Conservation (phyloP, 1,284 basidiomycete genomes). For the Boletus semigastroideus region DNA sequence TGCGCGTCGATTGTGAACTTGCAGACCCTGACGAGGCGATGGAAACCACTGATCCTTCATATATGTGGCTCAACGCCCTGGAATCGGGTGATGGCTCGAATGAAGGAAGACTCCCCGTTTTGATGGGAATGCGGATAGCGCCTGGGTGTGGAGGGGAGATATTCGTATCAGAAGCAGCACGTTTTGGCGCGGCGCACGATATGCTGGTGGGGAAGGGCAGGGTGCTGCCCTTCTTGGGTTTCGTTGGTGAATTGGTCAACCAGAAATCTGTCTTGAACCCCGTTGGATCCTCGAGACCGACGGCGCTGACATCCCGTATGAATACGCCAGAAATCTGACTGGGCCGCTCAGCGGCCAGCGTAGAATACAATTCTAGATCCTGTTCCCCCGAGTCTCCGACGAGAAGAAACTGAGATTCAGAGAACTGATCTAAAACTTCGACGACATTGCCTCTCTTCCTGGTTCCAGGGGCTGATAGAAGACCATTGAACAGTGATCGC, state of each 20-base stretch:
- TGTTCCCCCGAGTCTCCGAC: conserved; percentile 89
- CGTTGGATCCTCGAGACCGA: conserved; percentile 57
- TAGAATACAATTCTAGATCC: conserved; percentile 81
- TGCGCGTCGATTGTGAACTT: conserved; percentile 9
- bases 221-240: conserved; percentile 7
- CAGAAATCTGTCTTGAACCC: conserved; percentile 39
- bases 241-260: conserved; percentile 21
- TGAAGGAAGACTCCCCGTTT: conserved; percentile 28
- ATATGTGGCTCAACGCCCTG: conserved; percentile 4
- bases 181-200: conserved; percentile 15
- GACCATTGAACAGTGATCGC: conserved; percentile 75
- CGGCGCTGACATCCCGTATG: conserved; percentile 65
- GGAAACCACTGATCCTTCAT: conserved; percentile 21
- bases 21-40: conserved; percentile 16
- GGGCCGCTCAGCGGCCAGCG: conserved; percentile 67
- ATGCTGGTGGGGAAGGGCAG: conserved; percentile 3
- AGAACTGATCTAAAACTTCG: conserved; percentile 78
- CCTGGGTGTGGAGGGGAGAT: conserved; percentile 1
- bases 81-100: conserved; percentile 10
- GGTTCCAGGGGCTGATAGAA: conserved; percentile 70
- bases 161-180: conserved; percentile 29
- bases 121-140: conserved; percentile 14
- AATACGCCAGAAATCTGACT: conserved; percentile 70
- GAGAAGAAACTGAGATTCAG: conserved; percentile 73
- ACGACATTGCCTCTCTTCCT: conserved; percentile 79